Base-by-base conservation (phyloP, 129 eudicot genomes). In the Silybum marianum region DNA sequence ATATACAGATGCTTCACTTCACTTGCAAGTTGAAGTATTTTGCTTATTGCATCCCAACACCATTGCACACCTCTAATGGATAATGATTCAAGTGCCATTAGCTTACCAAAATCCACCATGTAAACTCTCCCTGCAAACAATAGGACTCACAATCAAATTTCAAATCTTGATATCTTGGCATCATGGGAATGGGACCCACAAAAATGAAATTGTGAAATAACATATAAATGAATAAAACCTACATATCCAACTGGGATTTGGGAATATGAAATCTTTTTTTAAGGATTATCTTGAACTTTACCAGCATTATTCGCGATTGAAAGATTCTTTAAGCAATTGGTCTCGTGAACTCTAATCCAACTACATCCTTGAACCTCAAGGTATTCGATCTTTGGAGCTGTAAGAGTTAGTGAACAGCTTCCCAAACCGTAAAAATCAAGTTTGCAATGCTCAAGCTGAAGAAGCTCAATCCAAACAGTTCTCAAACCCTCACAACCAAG, bases 301-400 rank as follows among this genome's bases (percentile, higher is more conserved):
- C 98, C 98, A 48, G 92, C 77, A 85, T 79, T 94, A 73, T 94
- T 94, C 38, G 98, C 81, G 42, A 94, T 81, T 9, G 89, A 83
- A 42, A 94, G 97, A 82, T 85, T 82, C 79, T 78, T 88, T 77
- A 94, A 85, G 86, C 72, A 82, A 32, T 71, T 86, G 21, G 97
- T 86, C 74, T 89, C 90, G 9, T 42, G 89, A 71, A 95, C 97
- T 67, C 88, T 78, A 34, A 95, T 87, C 88, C 90, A 88, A 72
- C 99, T 82, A 83, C 94, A 95, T 14, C 99, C 99, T 87, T 95
- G 99, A 46, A 95, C 87, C 82, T 92, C 97, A 78, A 95, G 97
- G 25, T 62, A 76, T 69, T 88, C 90, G 69, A 95, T 91, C 80
- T 82, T 89, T 9, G 97, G 91, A 68, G 97, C 89, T 34, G 82